phyloP scores from a whole-genome alignment of 2,329 filamentous ascomycete species.

The Ophiobolus disseminans region DNA sequence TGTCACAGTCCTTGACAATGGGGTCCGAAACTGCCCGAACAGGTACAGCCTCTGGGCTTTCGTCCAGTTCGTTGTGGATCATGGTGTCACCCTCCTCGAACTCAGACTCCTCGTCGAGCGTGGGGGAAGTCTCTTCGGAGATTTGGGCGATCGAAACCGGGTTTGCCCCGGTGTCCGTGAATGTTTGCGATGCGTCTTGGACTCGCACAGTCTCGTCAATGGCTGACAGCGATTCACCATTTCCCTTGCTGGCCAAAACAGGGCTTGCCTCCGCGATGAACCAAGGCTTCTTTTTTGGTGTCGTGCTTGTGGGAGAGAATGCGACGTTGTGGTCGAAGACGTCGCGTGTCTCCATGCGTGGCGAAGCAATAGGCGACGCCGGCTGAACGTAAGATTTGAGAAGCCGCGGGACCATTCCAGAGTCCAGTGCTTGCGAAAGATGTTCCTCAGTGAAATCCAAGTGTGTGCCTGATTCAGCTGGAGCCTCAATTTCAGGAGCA shows the following conservation, averaged over 20 bases:
- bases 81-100: conserved; percentile 48
- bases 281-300: conserved; percentile 7
- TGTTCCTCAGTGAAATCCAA: no score
- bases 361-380: no score
- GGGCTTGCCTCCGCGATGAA: conserved; percentile 4
- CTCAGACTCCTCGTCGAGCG: conserved; percentile 33
- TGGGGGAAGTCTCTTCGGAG: neutral
- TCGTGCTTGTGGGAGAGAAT: neutral
- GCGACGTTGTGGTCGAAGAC: neutral
- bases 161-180: neutral
- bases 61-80: conserved; percentile 37
- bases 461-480: no score
- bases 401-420: no score
- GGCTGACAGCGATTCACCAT: neutral
- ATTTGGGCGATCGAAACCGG: neutral
- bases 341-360: neutral
- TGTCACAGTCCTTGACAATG: neutral
- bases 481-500: no score
- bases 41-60: conserved; percentile 5
- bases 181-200: neutral
- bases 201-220: neutral
- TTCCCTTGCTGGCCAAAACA: neutral
- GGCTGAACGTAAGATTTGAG: no score
- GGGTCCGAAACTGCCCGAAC: neutral
- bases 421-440: no score